Conservation (phyloP, 2,329 filamentous ascomycete species). For the Aspergillus fructus region DNA sequence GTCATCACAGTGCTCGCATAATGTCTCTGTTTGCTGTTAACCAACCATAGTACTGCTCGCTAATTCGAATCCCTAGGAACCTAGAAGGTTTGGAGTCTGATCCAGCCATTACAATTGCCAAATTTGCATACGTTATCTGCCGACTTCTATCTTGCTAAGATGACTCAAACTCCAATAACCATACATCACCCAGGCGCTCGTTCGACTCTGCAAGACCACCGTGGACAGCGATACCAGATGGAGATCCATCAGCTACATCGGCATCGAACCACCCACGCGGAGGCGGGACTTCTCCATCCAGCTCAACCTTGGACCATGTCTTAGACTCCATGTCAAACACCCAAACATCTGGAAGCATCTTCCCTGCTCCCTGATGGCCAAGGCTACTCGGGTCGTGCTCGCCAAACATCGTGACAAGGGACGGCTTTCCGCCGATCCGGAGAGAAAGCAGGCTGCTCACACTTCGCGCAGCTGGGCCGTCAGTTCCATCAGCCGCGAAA, state of each 20-base stretch:
- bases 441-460: slow-evolving; percentile 50
- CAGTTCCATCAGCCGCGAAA: slow-evolving; percentile 42
- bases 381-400: slow-evolving; percentile 54
- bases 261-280: slow-evolving; percentile 57
- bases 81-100: no score
- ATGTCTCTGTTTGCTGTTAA: no score
- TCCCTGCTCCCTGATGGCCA: slow-evolving; percentile 56
- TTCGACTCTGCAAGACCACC: slow-evolving; percentile 56
- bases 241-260: slow-evolving; percentile 37
- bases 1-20: no score
- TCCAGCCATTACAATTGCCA: no score
- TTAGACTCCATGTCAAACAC: slow-evolving; percentile 39
- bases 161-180: slow-evolving; percentile 26
- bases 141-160: no score
- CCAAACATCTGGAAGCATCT: slow-evolving; percentile 57
- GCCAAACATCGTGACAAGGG: slow-evolving; percentile 54
- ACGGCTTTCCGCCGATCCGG: slow-evolving; percentile 31
- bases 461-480: slow-evolving; percentile 51
- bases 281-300: slow-evolving; percentile 31
- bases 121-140: no score
- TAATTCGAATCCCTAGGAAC: no score
- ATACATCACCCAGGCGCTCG: slow-evolving; percentile 51
- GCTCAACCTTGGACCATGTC: slow-evolving; percentile 35
- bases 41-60: no score
- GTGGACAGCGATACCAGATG: slow-evolving; percentile 43